Evolutionary conservation across 768 basidiomycete genomes (phyloP).

Genomic region (Kondoa subrosea): DNA sequence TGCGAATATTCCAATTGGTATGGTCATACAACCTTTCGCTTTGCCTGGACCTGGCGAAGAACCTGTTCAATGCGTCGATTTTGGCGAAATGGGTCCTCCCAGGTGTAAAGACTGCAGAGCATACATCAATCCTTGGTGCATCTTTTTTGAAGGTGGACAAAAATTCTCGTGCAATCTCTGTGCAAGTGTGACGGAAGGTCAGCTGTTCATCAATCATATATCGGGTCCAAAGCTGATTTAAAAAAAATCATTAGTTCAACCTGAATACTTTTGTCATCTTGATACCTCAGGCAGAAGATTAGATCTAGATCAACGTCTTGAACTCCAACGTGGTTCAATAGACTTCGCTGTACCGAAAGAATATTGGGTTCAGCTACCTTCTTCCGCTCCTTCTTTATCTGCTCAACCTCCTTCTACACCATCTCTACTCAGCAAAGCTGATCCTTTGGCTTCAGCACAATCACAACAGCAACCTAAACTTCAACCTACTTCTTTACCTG

Average conservation of each 20-base stretch:
- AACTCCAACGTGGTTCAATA: conserved; percentile 75
- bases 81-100: conserved; percentile 56
- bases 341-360: conserved; percentile 68
- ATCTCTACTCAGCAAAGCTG: conserved; percentile 37
- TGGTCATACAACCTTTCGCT: conserved; percentile 78
- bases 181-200: conserved; percentile 64
- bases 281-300: conserved; percentile 59
- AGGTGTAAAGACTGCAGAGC: conserved; percentile 69
- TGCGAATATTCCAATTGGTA: conserved; percentile 66
- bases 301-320: conserved; percentile 65
- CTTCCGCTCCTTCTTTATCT: conserved; percentile 35
- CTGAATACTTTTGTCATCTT: conserved; percentile 69
- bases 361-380: conserved; percentile 53
- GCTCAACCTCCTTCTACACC: conserved; percentile 39
- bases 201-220: conserved; percentile 28
- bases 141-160: conserved; percentile 62
- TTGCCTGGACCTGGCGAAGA: conserved; percentile 56
- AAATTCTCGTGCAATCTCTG: conserved; percentile 91
- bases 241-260: conserved; percentile 43
- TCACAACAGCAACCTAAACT: conserved; percentile 39
- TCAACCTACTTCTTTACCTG: conserved; percentile 36
- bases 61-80: conserved; percentile 57
- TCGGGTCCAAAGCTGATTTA: too few species aligned
- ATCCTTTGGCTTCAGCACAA: conserved; percentile 40
- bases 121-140: conserved; percentile 88